Evolutionary conservation across 768 basidiomycete genomes (phyloP), one percentile per base, ranked within the genome.

Genomic region (Tremella fuciformis): DNA sequence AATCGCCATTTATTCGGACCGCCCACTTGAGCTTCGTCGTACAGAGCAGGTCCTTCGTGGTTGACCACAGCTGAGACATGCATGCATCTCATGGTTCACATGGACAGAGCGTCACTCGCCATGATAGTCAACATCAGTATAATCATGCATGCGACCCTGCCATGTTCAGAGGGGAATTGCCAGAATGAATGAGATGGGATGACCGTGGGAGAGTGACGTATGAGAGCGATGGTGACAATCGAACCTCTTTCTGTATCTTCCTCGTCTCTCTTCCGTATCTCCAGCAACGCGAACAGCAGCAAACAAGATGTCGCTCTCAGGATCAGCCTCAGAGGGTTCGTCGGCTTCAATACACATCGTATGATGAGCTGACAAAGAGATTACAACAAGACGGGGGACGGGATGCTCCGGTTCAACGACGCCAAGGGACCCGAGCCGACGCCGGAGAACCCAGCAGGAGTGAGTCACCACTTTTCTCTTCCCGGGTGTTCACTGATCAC

Each of bases 371-470:
- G 26, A 41, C 38, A n/a, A 26, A 13, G 51, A 76, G 75, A 40
- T 29, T 57, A 62, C 25, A 60, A 60, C 50, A 72, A 71, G 59
- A 67, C 69, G 9, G 64, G 66, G 3, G 76, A 77, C 58, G 69
- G 39, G 9, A 57, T 55, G 3, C 51, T 75, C 26, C 62, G 67
- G 29, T 62, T 64, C 26, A 58, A 74, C 29, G 60, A 66, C 11
- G 59, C 68, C 1, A 50, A 46, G 44, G 73, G 71, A 7, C 76
- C 76, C 1, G 71, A 53, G 16, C 61, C 72, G 13, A 73, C 76
- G 3, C 19, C 49, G 64, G 76, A 77, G 59, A 77, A 77, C 55
- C 76, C 76, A 47, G 76, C 41, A 8, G 76, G 72, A 8, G 76
- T 77, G 50, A 62, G 76, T 74, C 1, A 1, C 13, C 15, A 8